These are phyloP conservation scores for Populus hybrid DNA, from an alignment of 441 rosid genomes.

Conservation along the genomic window DNA sequence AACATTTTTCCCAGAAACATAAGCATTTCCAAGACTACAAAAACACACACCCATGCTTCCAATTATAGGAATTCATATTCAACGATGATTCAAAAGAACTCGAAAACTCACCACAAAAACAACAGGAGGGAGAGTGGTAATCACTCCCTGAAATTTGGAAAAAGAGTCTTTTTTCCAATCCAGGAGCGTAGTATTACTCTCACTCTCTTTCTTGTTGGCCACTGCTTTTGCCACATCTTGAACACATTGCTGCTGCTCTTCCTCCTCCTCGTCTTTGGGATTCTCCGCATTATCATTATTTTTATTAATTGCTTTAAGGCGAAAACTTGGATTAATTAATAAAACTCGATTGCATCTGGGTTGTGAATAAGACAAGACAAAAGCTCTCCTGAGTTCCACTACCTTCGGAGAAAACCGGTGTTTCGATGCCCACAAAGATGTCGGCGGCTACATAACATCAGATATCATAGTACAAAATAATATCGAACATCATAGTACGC, in stretches of 20 bases:
- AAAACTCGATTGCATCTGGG: constrained; percentile 25
- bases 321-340: constrained; percentile 14
- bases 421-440: constrained; percentile 27
- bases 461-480: too few species aligned
- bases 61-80: not conserved
- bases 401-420: constrained; percentile 30
- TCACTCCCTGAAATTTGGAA: constrained; percentile 34
- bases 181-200: not conserved
- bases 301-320: constrained; percentile 24
- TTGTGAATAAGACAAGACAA: constrained; percentile 12
- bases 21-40: too few species aligned
- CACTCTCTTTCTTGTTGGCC: constrained; percentile 1
- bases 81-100: not conserved
- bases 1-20: too few species aligned
- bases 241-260: constrained; percentile 1
- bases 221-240: constrained; percentile 18
- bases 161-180: constrained; percentile 18
- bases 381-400: constrained; percentile 23
- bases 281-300: constrained; percentile 15
- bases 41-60: too few species aligned
- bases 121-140: constrained; percentile 54
- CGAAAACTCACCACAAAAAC: constrained; percentile 43
- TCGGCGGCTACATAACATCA: constrained; percentile 23
- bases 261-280: constrained; percentile 24
- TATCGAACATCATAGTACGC: too few species aligned